Percentiles rank a stretch among this genome's conserved stretches.
phyloP scores from a whole-genome alignment of 2,329 filamentous ascomycete species.

The Calonectria pseudoreteaudii region DNA sequence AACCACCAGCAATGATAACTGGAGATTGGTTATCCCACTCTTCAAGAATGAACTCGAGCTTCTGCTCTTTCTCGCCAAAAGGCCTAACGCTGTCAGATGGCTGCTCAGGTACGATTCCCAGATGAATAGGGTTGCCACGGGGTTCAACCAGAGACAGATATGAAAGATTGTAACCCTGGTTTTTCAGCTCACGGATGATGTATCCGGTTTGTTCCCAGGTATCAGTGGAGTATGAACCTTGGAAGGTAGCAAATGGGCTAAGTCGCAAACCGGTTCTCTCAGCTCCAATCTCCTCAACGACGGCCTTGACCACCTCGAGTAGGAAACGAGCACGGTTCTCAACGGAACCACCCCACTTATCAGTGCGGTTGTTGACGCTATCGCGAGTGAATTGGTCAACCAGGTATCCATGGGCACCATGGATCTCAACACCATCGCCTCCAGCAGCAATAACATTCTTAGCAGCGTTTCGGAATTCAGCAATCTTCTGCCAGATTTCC shows the following conservation, averaged over 20 bases:
- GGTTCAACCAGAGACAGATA: conserved; percentile 53
- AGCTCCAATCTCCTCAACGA: conserved; percentile 58
- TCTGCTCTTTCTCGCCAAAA: conserved; percentile 46
- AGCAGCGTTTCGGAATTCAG: conserved; percentile 67
- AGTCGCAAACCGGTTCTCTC: conserved; percentile 66
- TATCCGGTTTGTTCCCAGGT: conserved; percentile 46
- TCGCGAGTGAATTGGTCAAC: conserved; percentile 72
- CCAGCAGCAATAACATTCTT: conserved; percentile 71
- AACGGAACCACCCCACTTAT: conserved; percentile 65
- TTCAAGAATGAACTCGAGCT: conserved; percentile 46
- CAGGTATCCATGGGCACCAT: conserved; percentile 70
- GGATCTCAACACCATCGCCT: conserved; percentile 76
- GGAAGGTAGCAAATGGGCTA: conserved; percentile 59
- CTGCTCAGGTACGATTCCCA: conserved; percentile 37
- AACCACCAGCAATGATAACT: conserved; percentile 48
- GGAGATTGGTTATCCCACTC: conserved; percentile 48
- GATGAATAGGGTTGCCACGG: conserved; percentile 49
- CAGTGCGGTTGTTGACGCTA: conserved; percentile 63
- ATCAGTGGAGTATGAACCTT: conserved; percentile 41
- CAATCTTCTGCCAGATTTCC: conserved; percentile 75
- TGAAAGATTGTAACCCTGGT: conserved; percentile 44
- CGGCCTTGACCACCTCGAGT: conserved; percentile 59
- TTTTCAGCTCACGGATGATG: conserved; percentile 42
- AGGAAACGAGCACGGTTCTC: conserved; percentile 65
- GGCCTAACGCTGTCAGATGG: conserved; percentile 18